Base-by-base conservation (phyloP, 805 yeast species). In the Starmerella bombi region DNA sequence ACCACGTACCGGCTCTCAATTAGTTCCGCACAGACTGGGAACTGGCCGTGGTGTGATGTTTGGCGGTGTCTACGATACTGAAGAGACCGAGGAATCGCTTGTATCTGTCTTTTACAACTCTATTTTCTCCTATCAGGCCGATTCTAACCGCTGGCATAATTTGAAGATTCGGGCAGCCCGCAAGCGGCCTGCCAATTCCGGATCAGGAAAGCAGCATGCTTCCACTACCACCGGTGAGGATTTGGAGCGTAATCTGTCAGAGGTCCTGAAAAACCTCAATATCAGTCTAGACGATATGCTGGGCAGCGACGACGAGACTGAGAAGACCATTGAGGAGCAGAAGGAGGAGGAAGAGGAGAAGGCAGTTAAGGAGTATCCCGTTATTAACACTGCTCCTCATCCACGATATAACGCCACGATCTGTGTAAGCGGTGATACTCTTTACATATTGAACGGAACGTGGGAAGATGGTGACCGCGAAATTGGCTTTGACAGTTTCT, bases 61-160 rank as follows among this genome's bases (percentile, higher is more conserved):
- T 63, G 97, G 97, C 29, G 97, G 97, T 52, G 98, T 91, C 12
- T 86, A 73, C 54, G 97, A 88, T 59, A 81, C 72, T 46, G 94
- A 86, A 51, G 98, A 88, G 60, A 88, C 94, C 12, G 97, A 88
- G 59, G 97, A 91, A 60, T 73, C 80, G 40, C 63, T 88, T 45
- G 88, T 80, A 34, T 83, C 94, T 1, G 74, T 72, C 36, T 88
- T 86, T 58, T 88, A 72, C 62, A 85, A 86, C 58, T 75, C 77
- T 45, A 60, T 88, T 37, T 75, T 74, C 53, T 78, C 93, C 1
- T 88, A 82, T 58, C 93, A 85, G 48, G 66, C 78, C 15, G 95
- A 84, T 52, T 67, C 76, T 15, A 88, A 88, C 59, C 72, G 94
- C 57, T 88, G 98, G 97, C 81, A 73, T 54, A 71, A 79, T 5